Evolutionary conservation across 805 yeast genomes (phyloP).

Genomic region (Metschnikowia cerradonensis): DNA sequence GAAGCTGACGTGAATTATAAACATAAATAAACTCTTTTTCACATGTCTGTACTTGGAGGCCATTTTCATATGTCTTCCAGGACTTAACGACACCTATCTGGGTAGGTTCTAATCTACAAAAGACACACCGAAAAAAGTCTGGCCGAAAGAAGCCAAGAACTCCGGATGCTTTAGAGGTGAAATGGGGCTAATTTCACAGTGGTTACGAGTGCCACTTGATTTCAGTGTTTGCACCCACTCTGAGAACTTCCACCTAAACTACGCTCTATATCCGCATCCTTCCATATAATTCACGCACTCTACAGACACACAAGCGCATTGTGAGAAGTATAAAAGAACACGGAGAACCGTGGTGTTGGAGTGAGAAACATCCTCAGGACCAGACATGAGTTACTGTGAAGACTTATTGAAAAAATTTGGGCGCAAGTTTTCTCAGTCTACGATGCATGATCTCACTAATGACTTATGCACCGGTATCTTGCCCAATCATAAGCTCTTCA

Average conservation of each 20-base stretch:
- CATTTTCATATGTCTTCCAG: neutral
- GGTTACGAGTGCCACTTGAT: neutral
- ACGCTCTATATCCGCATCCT: neutral
- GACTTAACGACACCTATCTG: neutral
- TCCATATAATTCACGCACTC: slow-evolving; percentile 4
- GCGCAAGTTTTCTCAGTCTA: slow-evolving; percentile 25
- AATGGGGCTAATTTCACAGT: neutral
- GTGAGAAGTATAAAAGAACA: neutral
- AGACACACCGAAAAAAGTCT: neutral
- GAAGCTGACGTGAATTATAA: neutral
- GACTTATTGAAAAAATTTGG: slow-evolving; percentile 21
- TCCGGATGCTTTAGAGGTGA: neutral
- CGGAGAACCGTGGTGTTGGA: neutral
- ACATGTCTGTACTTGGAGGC: neutral
- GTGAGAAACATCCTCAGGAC: neutral
- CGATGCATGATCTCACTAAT: slow-evolving; percentile 38
- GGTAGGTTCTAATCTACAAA: neutral
- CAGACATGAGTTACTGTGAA: slow-evolving; percentile 18
- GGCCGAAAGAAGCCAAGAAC: neutral
- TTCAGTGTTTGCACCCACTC: neutral
- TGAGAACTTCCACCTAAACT: neutral
- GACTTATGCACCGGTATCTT: slow-evolving; percentile 47
- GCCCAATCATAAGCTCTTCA: slow-evolving; percentile 37
- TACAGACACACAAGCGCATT: slow-evolving; percentile 11
- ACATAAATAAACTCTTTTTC: neutral